Conservation (phyloP, 2,329 filamentous ascomycete genomes). For the Colletotrichum filicis region DNA sequence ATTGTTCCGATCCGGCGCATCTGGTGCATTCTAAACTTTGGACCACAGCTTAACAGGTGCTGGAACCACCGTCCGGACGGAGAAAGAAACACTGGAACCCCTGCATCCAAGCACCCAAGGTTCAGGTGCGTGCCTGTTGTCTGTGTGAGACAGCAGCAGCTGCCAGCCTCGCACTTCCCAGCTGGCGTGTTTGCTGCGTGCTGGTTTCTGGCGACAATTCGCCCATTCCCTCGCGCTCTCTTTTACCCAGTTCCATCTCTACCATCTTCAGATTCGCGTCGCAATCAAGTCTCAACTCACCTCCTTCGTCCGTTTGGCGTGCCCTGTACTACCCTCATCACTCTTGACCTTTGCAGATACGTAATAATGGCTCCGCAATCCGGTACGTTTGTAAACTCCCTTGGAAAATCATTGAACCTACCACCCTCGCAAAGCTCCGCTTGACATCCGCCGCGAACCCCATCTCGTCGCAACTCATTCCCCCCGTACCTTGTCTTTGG, state of each 20-base stretch:
- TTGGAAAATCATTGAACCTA: conserved; percentile 21
- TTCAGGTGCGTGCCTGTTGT: neutral
- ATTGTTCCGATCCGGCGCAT: conserved; percentile 37
- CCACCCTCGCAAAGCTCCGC: conserved; percentile 32
- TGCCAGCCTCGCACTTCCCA: conserved; percentile 27
- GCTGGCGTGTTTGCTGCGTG: conserved; percentile 18
- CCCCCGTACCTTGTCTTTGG: neutral
- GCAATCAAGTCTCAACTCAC: conserved; percentile 18
- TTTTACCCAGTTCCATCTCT: conserved; percentile 21
- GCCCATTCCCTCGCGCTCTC: conserved; percentile 14
- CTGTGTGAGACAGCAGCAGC: conserved; percentile 24
- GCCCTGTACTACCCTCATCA: neutral
- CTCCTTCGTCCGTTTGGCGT: conserved; percentile 7
- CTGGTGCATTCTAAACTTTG: conserved; percentile 35
- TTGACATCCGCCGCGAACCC: conserved; percentile 32
- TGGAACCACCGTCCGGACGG: neutral
- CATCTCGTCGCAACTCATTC: conserved; percentile 27
- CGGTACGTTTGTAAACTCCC: conserved; percentile 30
- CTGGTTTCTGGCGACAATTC: conserved; percentile 28
- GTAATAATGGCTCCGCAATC: conserved; percentile 36
- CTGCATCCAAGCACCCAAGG: neutral
- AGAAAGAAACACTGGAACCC: conserved; percentile 6
- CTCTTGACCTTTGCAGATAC: neutral
- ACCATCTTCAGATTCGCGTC: conserved; percentile 21
- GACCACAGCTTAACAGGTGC: neutral